A percentile compares a stretch with the other conserved stretches of the same genome.
These are phyloP conservation scores for Colletotrichum graminicola DNA, from an alignment of 2,329 filamentous ascomycete genomes.

Conservation along the genomic window DNA sequence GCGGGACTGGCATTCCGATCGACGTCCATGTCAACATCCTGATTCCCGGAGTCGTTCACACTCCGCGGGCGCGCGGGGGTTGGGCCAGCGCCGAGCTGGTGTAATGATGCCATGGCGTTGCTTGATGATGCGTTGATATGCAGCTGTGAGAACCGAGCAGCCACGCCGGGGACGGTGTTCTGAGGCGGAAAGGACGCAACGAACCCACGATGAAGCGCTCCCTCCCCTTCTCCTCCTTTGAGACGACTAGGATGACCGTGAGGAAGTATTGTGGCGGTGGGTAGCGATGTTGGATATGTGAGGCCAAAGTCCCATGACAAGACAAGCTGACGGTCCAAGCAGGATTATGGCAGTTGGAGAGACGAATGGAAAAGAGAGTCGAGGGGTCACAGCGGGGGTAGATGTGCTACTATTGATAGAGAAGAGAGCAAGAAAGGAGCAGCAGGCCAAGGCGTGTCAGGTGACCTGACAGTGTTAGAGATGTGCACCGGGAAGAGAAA, in stretches of 20 bases:
- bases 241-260: constrained; percentile 20
- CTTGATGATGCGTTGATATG: constrained; percentile 21
- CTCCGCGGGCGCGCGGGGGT: constrained; percentile 48
- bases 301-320: constrained; percentile 38
- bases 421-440: constrained; percentile 19
- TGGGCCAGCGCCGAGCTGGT: constrained; percentile 52
- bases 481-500: constrained; percentile 34
- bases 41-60: constrained; percentile 45
- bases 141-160: constrained; percentile 37
- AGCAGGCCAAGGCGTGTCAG: constrained; percentile 34
- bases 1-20: constrained; percentile 53
- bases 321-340: constrained; percentile 26
- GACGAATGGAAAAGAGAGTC: constrained; percentile 27
- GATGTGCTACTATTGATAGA: constrained; percentile 31
- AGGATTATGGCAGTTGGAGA: constrained; percentile 23
- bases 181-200: constrained; percentile 9
- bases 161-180: constrained; percentile 21
- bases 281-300: constrained; percentile 16
- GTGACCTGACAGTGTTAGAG: constrained; percentile 37
- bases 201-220: constrained; percentile 26
- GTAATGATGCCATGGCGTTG: constrained; percentile 54
- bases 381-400: constrained; percentile 26
- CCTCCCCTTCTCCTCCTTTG: constrained; percentile 41
- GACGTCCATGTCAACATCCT: constrained; percentile 49
- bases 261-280: constrained; percentile 38